Evolutionary conservation across 495 filamentous ascomycete species (phyloP), one percentile per base, ranked within the genome.

Genomic region (Xylaria grammica): DNA sequence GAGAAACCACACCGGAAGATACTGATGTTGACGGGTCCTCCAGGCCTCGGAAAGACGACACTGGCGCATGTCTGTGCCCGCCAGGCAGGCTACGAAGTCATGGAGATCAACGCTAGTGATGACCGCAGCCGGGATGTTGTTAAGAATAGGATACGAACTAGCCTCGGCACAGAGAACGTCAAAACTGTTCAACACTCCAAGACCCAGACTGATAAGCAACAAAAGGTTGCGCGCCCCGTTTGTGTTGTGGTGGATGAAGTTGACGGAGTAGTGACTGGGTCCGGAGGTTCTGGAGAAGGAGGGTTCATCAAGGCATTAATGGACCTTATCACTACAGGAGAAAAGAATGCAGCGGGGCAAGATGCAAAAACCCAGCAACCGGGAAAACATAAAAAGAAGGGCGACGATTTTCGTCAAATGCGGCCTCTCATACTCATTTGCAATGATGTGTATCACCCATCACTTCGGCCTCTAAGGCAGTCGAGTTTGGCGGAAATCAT

Each of bases 231-330:
- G 13, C 90, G 87, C 60, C 95, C 95, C 11, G 89, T 97, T 1
- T 98, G 95, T 69, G 88, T 99, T 6, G 86, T 99, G 10, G 91
- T 99, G 0, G 95, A 99, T 71, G 95, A 99, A 76, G 94, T 97
- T 5, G 95, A 99, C 72, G 95, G 95, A 48, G 94, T 95, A 4
- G 91, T 94, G 42, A 82, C 86, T 38, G 92, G 95, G 19, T 87
- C 87, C 62, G 89, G 90, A 17, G 87, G 78, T 22, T 79, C 80
- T 26, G 88, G 85, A 36, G 88, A 87, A 52, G 93, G 93, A 24
- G 95, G 95, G 3, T 99, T 99, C 67, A 88, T 98, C 75, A 97
- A 94, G 75, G 95, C 95, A 8, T 79, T 99, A 65, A 91, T 98
- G 62, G 95, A 97, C 65, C 83, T 99, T 1, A 87, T 97, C 38